Base-by-base conservation (phyloP, 371 early-diverging fungal species). In the Smittium mucronatum region DNA sequence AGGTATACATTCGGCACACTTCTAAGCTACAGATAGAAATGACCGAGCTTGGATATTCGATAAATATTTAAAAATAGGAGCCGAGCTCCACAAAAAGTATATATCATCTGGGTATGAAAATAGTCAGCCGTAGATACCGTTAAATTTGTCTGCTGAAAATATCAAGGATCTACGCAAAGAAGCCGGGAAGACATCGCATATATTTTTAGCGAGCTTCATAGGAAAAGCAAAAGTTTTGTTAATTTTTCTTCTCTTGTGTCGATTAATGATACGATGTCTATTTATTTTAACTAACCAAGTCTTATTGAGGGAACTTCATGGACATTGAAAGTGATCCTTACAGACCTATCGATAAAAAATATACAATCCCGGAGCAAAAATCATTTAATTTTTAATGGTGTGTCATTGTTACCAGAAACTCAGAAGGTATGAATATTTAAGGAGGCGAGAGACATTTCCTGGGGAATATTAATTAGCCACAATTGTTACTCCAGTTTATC, bases 21-120 rank as follows among this genome's bases (percentile, higher is more conserved):
- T 60, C 57, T 58, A 64, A 70, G 28, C 31, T 78, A 63, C 72
- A 70, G 29, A 63, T 70, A 8, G 74, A 78, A 26, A 57, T 78
- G 30, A 33, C 34, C 0, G 64, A 67, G 11, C 73, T 76, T 0
- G 78, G 77, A 0, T 78, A 76, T 34, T 58, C 74, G 61, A 72
- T 78, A 32, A 75, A 76, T 35, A 64, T 66, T 63, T n/a, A 63
- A 16, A 70, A 74, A 0, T 78, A 77, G 0, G 75, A 71, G 31
- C 58, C 77, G 36, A 35, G 71, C 63, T 77, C 74, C 0, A 72
- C 74, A 61, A 77, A 78, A 67, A 74, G 69, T 70, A 76, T 76
- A 68, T 34, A 73, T 30, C 76, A 76, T 66, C 68, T 78, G 11
- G 77, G 78, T 0, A 74, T 78, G 47, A 74, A 74, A 32, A 76